Percentiles rank a stretch among this genome's conserved stretches.
phyloP scores from a whole-genome alignment of 177 flowering plant genomes.

The Vitis hybrid region DNA sequence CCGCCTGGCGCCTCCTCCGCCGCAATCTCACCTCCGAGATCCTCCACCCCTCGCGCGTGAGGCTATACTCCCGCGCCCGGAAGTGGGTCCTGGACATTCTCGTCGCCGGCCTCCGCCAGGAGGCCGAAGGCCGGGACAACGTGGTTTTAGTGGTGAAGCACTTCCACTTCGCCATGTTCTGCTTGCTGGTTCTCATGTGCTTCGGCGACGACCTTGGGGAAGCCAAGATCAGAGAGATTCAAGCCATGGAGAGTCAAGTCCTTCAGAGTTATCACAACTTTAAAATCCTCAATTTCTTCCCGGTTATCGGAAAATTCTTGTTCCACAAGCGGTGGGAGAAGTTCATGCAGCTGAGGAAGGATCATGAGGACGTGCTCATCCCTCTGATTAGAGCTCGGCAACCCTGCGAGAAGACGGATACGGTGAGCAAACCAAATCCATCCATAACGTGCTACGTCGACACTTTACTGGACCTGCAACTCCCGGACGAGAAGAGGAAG shows the following conservation, averaged over 20 bases:
- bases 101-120: constrained; percentile 3
- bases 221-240: constrained; percentile 23
- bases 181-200: constrained; percentile 56
- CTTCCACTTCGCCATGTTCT: constrained; percentile 50
- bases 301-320: constrained; percentile 42
- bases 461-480: too few relatives aligned
- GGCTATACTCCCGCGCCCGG: constrained; percentile 38
- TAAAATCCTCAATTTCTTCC: constrained; percentile 42
- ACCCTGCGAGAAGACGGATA: too few relatives aligned
- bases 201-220: constrained; percentile 59
- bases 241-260: constrained; percentile 11
- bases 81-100: constrained; percentile 41
- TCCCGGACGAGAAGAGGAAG: too few relatives aligned
- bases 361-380: constrained; percentile 29
- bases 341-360: constrained; percentile 16
- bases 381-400: constrained; percentile 11
- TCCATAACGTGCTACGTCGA: too few relatives aligned
- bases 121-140: constrained; percentile 1
- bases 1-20: constrained; percentile 52
- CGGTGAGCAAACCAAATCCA: too few relatives aligned
- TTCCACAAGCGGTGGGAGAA: constrained; percentile 44
- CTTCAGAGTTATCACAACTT: constrained; percentile 21
- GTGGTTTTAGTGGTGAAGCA: constrained; percentile 23
- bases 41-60: constrained; percentile 50
- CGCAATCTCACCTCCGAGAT: constrained; percentile 55